phyloP scores from a whole-genome alignment of 139 green algal genomes.

The Tetradesmus lagerheimii region DNA sequence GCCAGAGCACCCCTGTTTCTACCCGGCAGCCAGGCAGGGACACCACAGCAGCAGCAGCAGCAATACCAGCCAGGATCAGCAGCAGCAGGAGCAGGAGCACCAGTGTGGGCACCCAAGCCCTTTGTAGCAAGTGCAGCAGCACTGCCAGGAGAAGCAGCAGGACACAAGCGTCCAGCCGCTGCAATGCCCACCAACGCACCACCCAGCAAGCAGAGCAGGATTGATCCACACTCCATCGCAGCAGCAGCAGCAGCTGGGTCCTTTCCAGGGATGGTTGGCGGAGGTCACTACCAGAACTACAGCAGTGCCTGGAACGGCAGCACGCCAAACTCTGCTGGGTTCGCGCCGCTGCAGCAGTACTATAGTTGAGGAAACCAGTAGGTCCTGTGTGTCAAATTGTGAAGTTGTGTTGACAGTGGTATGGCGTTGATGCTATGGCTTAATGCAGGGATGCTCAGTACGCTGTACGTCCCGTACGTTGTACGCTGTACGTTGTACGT shows the following conservation, averaged over 20 bases:
- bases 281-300: neutral
- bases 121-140: neutral
- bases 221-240: neutral
- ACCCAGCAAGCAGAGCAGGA: neutral
- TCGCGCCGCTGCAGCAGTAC: neutral
- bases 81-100: neutral
- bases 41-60: neutral
- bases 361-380: neutral
- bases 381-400: no score
- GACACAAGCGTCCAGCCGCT: neutral
- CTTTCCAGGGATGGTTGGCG: no score
- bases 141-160: neutral
- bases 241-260: no score
- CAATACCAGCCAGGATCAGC: neutral
- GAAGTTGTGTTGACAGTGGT: no score
- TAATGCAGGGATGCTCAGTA: no score
- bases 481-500: no score
- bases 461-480: no score
- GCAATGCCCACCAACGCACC: neutral
- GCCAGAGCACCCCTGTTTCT: no score
- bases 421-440: no score
- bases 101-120: neutral
- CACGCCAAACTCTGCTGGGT: neutral
- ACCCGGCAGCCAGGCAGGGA: no score
- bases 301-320: neutral